Conservation (phyloP, 2,329 filamentous ascomycete genomes). For the Sarocladium kiliense region DNA sequence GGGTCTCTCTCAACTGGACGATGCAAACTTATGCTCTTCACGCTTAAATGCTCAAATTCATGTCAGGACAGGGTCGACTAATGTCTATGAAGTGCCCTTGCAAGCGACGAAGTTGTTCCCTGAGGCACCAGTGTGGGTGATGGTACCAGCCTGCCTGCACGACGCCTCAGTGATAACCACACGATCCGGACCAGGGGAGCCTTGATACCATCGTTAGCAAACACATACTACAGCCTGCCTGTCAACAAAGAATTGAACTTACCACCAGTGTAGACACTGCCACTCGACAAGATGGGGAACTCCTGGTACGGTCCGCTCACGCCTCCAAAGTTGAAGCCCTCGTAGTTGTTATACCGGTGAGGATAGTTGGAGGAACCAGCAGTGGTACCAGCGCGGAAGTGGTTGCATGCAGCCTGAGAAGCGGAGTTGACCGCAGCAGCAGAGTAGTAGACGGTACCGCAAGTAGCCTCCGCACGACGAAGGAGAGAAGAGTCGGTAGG, state of each 20-base stretch:
- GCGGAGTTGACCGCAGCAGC: slow-evolving; percentile 22
- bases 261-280: slow-evolving; percentile 30
- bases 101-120: slow-evolving; percentile 67
- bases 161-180: slow-evolving; percentile 53
- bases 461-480: slow-evolving; percentile 21
- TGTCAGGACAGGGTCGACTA: too few species aligned
- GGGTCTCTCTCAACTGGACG: not conserved
- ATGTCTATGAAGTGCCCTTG: slow-evolving; percentile 16
- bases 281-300: slow-evolving; percentile 29
- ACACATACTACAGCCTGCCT: too few species aligned
- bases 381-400: slow-evolving; percentile 13
- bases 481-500: slow-evolving; percentile 17
- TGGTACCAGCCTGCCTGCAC: slow-evolving; percentile 55
- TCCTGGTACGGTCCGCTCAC: slow-evolving; percentile 30
- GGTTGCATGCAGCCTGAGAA: slow-evolving; percentile 15
- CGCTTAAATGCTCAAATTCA: too few species aligned
- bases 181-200: slow-evolving; percentile 57
- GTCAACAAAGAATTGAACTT: too few species aligned
- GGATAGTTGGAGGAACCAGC: slow-evolving; percentile 28
- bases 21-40: not conserved
- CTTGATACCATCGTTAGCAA: too few species aligned
- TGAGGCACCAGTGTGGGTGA: slow-evolving; percentile 66
- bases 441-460: slow-evolving; percentile 25
- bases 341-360: slow-evolving; percentile 33
- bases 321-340: slow-evolving; percentile 29